phyloP scores from a whole-genome alignment of 1,284 basidiomycete genomes.

The Laetiporus sulphureus region DNA sequence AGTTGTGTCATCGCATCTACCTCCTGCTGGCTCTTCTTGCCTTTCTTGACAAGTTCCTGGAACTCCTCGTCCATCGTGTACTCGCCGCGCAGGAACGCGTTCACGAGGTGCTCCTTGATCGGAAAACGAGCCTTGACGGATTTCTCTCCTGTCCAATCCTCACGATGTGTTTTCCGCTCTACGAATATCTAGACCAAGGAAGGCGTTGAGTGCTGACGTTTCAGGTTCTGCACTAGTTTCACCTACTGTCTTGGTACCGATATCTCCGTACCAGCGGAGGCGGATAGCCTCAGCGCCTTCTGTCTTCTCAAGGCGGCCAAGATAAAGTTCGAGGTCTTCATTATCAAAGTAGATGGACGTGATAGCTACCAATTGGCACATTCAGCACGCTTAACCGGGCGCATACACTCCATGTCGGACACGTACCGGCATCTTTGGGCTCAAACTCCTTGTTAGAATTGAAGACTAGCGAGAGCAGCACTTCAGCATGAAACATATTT shows the following conservation, averaged over 20 bases:
- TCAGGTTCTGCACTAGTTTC: too few species aligned
- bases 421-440: constrained; percentile 75
- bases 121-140: constrained; percentile 98
- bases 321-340: constrained; percentile 94
- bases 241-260: constrained; percentile 68
- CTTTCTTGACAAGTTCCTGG: constrained; percentile 82
- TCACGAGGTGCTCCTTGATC: constrained; percentile 93
- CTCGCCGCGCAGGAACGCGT: constrained; percentile 85
- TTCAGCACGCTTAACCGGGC: too few species aligned
- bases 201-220: neutral
- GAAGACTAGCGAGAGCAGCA: constrained; percentile 57
- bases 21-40: constrained; percentile 93
- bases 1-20: constrained; percentile 95
- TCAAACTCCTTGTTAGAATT: constrained; percentile 95
- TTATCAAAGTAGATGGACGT: constrained; percentile 93
- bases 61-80: constrained; percentile 96
- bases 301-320: constrained; percentile 96
- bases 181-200: constrained; percentile 79
- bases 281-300: constrained; percentile 98
- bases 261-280: constrained; percentile 97
- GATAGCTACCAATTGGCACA: too few species aligned
- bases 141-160: constrained; percentile 99
- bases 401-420: too few species aligned
- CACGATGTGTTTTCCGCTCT: constrained; percentile 97
- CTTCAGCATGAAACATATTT: too few species aligned